A percentile compares a stretch with the other conserved stretches of the same genome.
phyloP scores from a whole-genome alignment of 2,329 filamentous ascomycete species.

The Cordyceps militaris region DNA sequence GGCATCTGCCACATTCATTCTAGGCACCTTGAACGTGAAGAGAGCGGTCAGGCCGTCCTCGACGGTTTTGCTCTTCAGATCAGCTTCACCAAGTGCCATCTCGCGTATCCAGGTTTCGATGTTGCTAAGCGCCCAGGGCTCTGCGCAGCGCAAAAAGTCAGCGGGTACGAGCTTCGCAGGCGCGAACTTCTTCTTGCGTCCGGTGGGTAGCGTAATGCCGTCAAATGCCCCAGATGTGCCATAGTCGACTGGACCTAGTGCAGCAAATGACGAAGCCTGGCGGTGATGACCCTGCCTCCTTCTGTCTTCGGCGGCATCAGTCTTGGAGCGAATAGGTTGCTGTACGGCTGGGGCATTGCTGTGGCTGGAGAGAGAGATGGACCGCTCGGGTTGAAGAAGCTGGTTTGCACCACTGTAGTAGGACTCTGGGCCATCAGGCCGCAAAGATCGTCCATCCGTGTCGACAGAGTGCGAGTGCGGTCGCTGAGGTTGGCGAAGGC shows the following conservation, averaged over 20 bases:
- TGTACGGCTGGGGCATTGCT: conserved; percentile 72
- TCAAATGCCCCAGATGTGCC: conserved; percentile 61
- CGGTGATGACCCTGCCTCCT: conserved; percentile 47
- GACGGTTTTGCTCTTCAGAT: conserved; percentile 77
- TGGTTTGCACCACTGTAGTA: conserved; percentile 33
- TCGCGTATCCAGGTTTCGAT: conserved; percentile 80
- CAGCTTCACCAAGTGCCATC: conserved; percentile 84
- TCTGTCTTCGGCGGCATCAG: conserved; percentile 74
- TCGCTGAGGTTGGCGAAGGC: conserved; percentile 34
- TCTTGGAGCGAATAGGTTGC: conserved; percentile 85
- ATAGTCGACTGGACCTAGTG: conserved; percentile 48
- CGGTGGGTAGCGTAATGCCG: conserved; percentile 73
- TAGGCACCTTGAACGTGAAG: conserved; percentile 92
- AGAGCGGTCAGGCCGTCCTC: conserved; percentile 81
- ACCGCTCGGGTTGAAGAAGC: conserved; percentile 53
- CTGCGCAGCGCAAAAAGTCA: conserved; percentile 77
- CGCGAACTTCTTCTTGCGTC: conserved; percentile 74
- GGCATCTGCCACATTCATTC: conserved; percentile 96
- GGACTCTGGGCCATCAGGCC: conserved; percentile 41
- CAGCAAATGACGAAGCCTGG: conserved; percentile 42
- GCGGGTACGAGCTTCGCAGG: conserved; percentile 72
- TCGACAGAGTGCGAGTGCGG: conserved; percentile 45
- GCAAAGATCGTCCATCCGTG: conserved; percentile 35
- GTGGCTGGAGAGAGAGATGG: conserved; percentile 76
- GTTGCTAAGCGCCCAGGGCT: conserved; percentile 91